Base-by-base conservation (phyloP, 495 filamentous ascomycete species). In the Penicillium cinerascens region DNA sequence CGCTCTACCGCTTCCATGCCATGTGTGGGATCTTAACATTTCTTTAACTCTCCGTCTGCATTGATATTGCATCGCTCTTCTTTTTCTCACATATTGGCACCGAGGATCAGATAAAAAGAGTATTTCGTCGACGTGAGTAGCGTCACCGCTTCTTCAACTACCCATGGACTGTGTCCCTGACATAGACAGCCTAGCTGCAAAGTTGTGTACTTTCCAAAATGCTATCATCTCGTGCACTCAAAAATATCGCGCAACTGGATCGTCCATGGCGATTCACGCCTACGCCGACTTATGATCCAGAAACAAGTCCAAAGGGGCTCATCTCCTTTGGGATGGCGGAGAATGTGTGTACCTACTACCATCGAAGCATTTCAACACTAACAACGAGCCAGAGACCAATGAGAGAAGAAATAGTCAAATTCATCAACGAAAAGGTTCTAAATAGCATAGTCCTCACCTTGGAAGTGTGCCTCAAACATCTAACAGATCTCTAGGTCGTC, bases 251-350 rank as follows among this genome's bases (percentile, higher is more conserved):
- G 11, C 41, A 54, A 8, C 55, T 65, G 13, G 50, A 51, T 29
- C 54, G 60, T 25, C 65, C 65, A 11, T 70, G 66, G 63, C 59
- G 65, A 25, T 72, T 66, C 41, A 60, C 60, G 13, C 54, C 55
- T 5, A 55, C 55, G 3, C 61, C 63, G 3, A 59, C 49, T n/a
- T 72, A 72, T 49, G 54, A 72, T 42, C 55, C 52, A 20, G 53
- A 64, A 21, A 54, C 60, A 9, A 67, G 66, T 41, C 65, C 67
- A 18, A 43, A 39, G 1, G 69, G 69, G 2, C 44, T 69, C 23
- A 70, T 72, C 16, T 69, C 67, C 15, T 67, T 70, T 42, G 69
- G 60, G 18, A 51, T 67, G 54, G 69, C 67, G 23, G 67, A 70
- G 42, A 69, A 72, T 60, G 69, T 68, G 63, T 37, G 56, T 33